Base-by-base conservation (phyloP, 345 rosid species). In the Lepidium aucheri region DNA sequence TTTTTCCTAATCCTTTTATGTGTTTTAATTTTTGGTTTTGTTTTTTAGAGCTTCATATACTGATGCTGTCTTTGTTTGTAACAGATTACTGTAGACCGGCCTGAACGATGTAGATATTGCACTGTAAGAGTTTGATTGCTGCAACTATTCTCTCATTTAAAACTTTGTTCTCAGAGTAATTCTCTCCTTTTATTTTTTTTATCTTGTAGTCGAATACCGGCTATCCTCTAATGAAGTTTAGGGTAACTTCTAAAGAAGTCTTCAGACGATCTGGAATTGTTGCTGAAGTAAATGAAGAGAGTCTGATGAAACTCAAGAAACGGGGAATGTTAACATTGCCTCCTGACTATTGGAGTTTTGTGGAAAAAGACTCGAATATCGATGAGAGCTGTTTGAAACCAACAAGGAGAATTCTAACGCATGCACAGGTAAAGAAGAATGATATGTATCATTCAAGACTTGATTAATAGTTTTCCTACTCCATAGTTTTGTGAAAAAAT, bases 191-290 rank as follows among this genome's bases (percentile, higher is more conserved):
- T 9, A 2, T 9, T 26, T 11, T 59, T 9, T 26, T 11, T 59
- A 20, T 41, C 3, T 51, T 46, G 12, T 70, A 74, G 78, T 6
- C 67, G n/a, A 74, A 74, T 20, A 74, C 78, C 0, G 64, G 87
- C 79, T 94, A 94, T 74, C 99, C 97, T 15, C 61, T 71, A 15
- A 80, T 90, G 96, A 86, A 75, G 76, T 94, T 94, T 76, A 80
- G 75, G 67, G 80, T 84, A 72, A 82, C 87, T 10, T 69, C 87
- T 1, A 78, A 83, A 54, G 91, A 88, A n/a, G 72, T 79, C 39
- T 86, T 80, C 20, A 76, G 82, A 40, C 77, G 77, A 77, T 63
- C 87, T 17, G 84, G 84, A 9, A 84, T 94, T 13, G 36, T 83
- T 6, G 94, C 83, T 6, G 97, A 86, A 70, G 81, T 84, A 12